Evolutionary conservation across 495 filamentous ascomycete genomes (phyloP).

Genomic region (Apodospora peruviana): DNA sequence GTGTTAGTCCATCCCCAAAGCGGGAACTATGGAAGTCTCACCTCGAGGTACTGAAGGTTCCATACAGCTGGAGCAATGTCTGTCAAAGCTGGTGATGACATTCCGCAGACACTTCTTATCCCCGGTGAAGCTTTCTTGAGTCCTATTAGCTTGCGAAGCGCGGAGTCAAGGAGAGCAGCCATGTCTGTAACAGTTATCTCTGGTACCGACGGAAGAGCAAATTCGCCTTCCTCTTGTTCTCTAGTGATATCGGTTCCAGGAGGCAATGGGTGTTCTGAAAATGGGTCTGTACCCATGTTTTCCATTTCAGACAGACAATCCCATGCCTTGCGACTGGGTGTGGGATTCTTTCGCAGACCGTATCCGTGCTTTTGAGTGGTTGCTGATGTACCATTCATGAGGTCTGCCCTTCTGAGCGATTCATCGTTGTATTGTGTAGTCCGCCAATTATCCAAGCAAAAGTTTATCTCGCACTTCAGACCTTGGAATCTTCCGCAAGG

Average conservation of each 20-base stretch:
- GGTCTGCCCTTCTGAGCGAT: no score
- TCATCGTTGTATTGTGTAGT: no score
- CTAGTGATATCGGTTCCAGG: background rate
- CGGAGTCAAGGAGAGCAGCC: conserved; percentile 25
- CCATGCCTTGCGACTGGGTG: conserved; percentile 2
- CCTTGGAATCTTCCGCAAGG: conserved; percentile 27
- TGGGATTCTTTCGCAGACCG: conserved; percentile 7
- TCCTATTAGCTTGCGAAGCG: conserved; percentile 28
- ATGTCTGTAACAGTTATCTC: conserved; percentile 13
- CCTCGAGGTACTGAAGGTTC: conserved; percentile 38
- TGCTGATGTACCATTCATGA: no score
- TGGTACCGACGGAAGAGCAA: background rate
- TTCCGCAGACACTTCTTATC: conserved; percentile 12
- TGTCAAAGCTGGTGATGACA: conserved; percentile 25
- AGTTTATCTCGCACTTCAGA: conserved; percentile 19
- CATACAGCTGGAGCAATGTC: conserved; percentile 41
- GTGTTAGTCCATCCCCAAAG: background rate
- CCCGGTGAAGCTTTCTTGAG: conserved; percentile 21
- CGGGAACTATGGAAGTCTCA: conserved; percentile 1
- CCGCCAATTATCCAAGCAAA: conserved; percentile 3
- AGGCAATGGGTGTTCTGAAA: background rate
- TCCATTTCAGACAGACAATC: conserved; percentile 1
- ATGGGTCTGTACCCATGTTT: background rate
- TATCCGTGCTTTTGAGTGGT: conserved; percentile 2
- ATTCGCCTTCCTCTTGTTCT: background rate